Evolutionary conservation across 139 green algal genomes (phyloP), one percentile per base, ranked within the genome.

Genomic region (Tetradesmus obliquus): DNA sequence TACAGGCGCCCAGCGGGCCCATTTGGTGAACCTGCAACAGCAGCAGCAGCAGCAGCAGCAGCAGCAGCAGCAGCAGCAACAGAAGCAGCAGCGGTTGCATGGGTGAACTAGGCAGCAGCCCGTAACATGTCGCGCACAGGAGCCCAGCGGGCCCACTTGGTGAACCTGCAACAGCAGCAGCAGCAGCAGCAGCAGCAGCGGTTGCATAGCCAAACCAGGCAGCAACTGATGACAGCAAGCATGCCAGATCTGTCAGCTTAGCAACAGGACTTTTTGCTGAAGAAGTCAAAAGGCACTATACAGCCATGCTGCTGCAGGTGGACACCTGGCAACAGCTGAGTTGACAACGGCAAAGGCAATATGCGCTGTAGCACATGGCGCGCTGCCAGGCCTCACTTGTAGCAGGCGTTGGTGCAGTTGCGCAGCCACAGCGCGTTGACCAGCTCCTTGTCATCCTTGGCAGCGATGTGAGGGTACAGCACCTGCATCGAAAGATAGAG

Each of bases 391-490:
- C 32, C 88, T 86, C 32, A 91, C 88, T 86, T 91, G 79, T 91
- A 91, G 57, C 54, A 57, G 19, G 20, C n/a, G 15, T 91, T 51
- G 13, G 88, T 80, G 17, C 22, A 60, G 15, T 19, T 32, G 24
- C 62, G 76, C n/a, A 92, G 69, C 94, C 94, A 97, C 10, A 69
- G 17, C n/a, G 91, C 92, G 84, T 97, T 97, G 15, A 95, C 72
- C 6, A 93, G 74, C 66, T 95, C 94, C 83, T 84, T 87, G 0
- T 45, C 83, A 79, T 97, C 96, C n/a, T 89, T 60, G 1, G 5
- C 15, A 3, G 93, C 96, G 10, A 99, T 97, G 93, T 97, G 94
- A 1, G 94, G 94, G 88, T 99, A 99, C 51, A 99, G 81, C 32
- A 53, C 55, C 4, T 24, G 15, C 15, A 45, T 45, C 32, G 32